These are phyloP conservation scores for Phytophthora sojae DNA, from an alignment of 352 stramenopile genomes.

Conservation along the genomic window DNA sequence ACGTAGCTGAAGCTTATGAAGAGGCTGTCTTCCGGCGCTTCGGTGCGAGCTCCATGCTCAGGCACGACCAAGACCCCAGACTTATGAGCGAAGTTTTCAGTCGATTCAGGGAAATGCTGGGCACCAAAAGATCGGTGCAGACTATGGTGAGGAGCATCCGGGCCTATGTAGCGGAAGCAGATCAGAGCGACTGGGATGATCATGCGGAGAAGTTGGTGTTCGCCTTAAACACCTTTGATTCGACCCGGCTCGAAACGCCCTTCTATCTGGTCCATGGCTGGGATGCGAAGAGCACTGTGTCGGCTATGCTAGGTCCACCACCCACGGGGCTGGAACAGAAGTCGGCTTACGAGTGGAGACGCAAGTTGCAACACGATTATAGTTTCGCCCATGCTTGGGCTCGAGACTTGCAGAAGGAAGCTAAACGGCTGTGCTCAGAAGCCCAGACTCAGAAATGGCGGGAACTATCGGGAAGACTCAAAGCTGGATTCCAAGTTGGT, in stretches of 20 bases:
- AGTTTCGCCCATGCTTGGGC: slow-evolving; percentile 3
- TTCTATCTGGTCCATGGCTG: slow-evolving; percentile 8
- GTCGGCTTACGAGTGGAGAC: background rate
- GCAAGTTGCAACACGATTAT: background rate
- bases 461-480: background rate
- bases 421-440: background rate
- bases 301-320: rapidly evolving
- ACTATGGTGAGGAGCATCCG: background rate
- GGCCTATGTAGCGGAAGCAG: background rate
- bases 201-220: slow-evolving; percentile 1
- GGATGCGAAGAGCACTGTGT: background rate
- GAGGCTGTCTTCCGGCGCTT: background rate
- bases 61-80: background rate
- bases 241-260: background rate
- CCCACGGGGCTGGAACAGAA: background rate
- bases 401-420: background rate
- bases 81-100: background rate
- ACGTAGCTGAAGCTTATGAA: background rate
- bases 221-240: background rate
- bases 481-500: background rate
- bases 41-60: background rate
- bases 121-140: background rate
- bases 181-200: slow-evolving; percentile 11
- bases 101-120: background rate
- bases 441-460: background rate